phyloP scores from a whole-genome alignment of 2,329 filamentous ascomycete species.

The Fusarium sacchari region DNA sequence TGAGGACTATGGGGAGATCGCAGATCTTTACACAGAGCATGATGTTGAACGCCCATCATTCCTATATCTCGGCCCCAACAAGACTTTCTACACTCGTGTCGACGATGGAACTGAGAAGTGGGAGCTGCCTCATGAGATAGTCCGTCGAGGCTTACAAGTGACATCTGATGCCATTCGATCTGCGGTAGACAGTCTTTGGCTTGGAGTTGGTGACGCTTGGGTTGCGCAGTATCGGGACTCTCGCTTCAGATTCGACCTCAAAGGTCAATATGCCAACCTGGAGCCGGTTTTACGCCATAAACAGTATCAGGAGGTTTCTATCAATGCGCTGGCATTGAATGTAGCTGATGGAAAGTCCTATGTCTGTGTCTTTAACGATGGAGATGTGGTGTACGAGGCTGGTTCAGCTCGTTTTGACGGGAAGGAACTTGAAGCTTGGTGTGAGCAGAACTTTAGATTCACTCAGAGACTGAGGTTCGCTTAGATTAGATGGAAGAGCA shows the following conservation, averaged over 20 bases:
- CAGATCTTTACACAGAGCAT: constrained; percentile 25
- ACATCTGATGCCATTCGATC: constrained; percentile 6
- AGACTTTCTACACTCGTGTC: constrained; percentile 34
- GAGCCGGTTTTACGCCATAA: not conserved
- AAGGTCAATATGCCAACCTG: constrained; percentile 21
- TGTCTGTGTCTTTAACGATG: constrained; percentile 30
- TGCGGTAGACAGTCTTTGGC: constrained; percentile 30
- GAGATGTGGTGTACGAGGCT: not conserved
- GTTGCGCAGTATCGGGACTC: constrained; percentile 38
- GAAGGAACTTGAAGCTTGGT: constrained; percentile 31
- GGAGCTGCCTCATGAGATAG: constrained; percentile 11
- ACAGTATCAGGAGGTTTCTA: not conserved
- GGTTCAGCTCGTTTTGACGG: constrained; percentile 17
- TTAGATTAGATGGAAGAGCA: not conserved
- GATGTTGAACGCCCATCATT: constrained; percentile 38
- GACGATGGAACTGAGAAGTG: constrained; percentile 28
- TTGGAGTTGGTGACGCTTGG: constrained; percentile 32
- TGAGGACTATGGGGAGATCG: constrained; percentile 28
- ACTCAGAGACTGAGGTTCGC: not conserved
- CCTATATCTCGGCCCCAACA: constrained; percentile 30
- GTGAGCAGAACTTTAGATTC: constrained; percentile 22
- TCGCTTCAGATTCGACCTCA: constrained; percentile 27
- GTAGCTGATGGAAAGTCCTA: constrained; percentile 15
- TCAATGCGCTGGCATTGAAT: constrained; percentile 33
- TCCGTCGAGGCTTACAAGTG: constrained; percentile 11